phyloP scores from a whole-genome alignment of 169 alveolate genomes.

The Cryptosporidium meleagridis region DNA sequence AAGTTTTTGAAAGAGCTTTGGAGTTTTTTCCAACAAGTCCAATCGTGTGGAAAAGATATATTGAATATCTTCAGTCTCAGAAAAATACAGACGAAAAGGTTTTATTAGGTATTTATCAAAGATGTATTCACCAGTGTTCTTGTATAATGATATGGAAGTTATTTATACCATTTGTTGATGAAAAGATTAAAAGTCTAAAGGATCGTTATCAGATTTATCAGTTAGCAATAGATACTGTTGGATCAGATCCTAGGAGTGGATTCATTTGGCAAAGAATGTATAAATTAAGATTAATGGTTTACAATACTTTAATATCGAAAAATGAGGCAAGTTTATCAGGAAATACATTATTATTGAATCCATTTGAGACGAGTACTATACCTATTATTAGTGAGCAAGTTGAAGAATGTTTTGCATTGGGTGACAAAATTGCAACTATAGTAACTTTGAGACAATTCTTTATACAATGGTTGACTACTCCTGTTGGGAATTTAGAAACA shows the following conservation, averaged over 20 bases:
- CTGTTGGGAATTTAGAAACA: constrained; percentile 67
- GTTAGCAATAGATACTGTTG: constrained; percentile 53
- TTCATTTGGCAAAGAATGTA: constrained; percentile 72
- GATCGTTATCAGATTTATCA: constrained; percentile 56
- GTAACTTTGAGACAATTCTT: constrained; percentile 61
- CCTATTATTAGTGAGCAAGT: constrained; percentile 29
- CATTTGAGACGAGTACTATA: constrained; percentile 70
- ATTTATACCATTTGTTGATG: constrained; percentile 55
- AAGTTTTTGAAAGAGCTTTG: constrained; percentile 73
- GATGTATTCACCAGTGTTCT: constrained; percentile 61
- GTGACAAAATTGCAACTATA: constrained; percentile 55
- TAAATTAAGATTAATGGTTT: constrained; percentile 47
- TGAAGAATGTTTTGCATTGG: constrained; percentile 54
- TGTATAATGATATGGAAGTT: constrained; percentile 70
- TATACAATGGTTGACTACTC: constrained; percentile 69
- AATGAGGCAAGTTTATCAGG: constrained; percentile 45
- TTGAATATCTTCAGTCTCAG: constrained; percentile 57
- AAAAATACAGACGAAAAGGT: not conserved
- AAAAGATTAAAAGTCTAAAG: constrained; percentile 12
- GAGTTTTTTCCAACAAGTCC: constrained; percentile 74
- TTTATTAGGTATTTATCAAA: constrained; percentile 41
- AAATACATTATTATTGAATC: constrained; percentile 44
- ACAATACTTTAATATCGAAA: constrained; percentile 54
- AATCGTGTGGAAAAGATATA: constrained; percentile 64
- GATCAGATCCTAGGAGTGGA: constrained; percentile 71